Base-by-base conservation (phyloP, 2,329 filamentous ascomycete species). In the Metarhizium album region DNA sequence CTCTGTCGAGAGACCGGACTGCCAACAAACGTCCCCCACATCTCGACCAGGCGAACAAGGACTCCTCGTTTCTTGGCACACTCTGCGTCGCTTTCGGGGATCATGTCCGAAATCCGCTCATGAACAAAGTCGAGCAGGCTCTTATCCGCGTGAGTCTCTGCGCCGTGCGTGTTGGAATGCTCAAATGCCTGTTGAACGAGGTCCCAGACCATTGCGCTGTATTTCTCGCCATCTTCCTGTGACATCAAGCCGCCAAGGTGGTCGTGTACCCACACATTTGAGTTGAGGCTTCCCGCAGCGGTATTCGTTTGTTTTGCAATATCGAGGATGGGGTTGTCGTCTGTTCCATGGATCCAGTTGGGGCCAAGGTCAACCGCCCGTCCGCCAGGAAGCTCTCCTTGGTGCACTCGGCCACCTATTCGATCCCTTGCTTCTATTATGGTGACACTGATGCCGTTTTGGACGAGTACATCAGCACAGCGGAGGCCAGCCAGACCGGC, bases 281-380 rank as follows among this genome's bases (percentile, higher is more conserved):
- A 71, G 45, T 83, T 79, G 67, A 71, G 74, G 50, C 61, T 67
- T 13, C 71, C 69, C 2, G 71, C 62, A 0, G 64, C 59, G 0
- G 78, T 87, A 1, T 72, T 67, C 0, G 83, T 87, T 54, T 78
- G 69, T 56, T 74, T 76, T 13, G 83, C 84, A 18, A 89, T 69
- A 42, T 84, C 79, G 38, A 84, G 64, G 16, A 88, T 85, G 0
- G 85, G 83, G 59, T 89, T 90, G 54, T 82, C 73, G 1, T 78
- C 70, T 5, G 83, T 87, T 33, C 86, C 85, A 53, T 90, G 85
- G 48, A 90, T 87, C 85, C 85, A 90, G 59, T 89, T 90, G n/a
- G 85, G 83, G 0, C 86, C 86, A 31, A 78, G 64, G 56, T 82
- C 79, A n/a, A 79, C 72, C 7, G 72, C 56, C 29, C 70, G 67